phyloP scores from a whole-genome alignment of 1,139 yeast species.

The Saccharomyces hybrid region DNA sequence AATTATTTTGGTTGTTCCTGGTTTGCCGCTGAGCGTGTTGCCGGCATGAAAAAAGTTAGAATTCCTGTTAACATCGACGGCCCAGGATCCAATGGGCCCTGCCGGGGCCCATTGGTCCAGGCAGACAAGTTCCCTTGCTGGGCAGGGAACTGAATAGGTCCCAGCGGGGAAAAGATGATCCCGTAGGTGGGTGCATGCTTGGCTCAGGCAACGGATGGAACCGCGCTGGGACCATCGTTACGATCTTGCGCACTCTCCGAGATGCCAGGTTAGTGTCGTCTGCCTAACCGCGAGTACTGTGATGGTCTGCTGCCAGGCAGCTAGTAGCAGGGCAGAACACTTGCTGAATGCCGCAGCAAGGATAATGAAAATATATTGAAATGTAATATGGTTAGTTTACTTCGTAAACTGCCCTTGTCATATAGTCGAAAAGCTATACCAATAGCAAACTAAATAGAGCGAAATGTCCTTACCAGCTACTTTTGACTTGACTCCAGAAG shows the following conservation, averaged over 20 bases:
- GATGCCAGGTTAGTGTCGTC: not conserved
- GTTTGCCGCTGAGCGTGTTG: not conserved
- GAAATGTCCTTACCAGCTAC: slow-evolving; percentile 82
- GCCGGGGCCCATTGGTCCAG: not conserved
- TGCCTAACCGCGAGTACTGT: not conserved
- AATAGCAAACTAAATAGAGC: slow-evolving; percentile 23
- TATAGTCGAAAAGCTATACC: not conserved
- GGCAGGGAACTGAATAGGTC: not conserved
- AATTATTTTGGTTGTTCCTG: not conserved
- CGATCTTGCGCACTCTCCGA: not conserved
- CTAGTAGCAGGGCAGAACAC: not conserved
- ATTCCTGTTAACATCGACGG: not conserved
- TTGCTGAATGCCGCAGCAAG: not conserved
- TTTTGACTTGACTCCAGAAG: slow-evolving; percentile 92
- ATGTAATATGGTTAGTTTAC: not conserved
- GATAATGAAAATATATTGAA: not conserved
- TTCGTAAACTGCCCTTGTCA: not conserved
- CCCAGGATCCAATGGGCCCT: not conserved
- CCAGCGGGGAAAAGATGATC: not conserved
- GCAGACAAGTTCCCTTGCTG: not conserved
- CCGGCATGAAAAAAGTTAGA: not conserved
- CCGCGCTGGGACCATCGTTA: not conserved
- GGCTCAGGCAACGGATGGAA: not conserved
- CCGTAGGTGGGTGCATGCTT: not conserved
- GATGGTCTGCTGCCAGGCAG: not conserved